Evolutionary conservation across 768 basidiomycete genomes (phyloP).

Genomic region (Boletus patriciae): DNA sequence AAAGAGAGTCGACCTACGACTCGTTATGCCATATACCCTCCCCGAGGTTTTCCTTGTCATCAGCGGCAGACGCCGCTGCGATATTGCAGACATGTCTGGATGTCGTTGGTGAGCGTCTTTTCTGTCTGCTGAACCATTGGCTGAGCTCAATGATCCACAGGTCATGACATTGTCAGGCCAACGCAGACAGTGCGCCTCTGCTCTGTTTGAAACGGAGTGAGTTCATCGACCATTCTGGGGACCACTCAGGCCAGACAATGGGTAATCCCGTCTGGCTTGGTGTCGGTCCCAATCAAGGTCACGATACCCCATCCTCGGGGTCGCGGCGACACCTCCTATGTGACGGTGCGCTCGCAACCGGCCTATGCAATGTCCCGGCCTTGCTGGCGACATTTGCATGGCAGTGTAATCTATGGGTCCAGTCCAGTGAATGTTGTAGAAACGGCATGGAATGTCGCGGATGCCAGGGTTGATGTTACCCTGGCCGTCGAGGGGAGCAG

Average conservation of each 20-base stretch:
- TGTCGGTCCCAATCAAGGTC: not conserved
- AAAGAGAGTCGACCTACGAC: not conserved
- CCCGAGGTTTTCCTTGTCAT: constrained; percentile 8
- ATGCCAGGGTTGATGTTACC: not conserved
- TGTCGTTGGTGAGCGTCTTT: constrained; percentile 28
- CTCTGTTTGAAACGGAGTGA: constrained; percentile 62
- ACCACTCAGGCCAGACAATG: constrained; percentile 21
- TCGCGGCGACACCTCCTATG: not conserved
- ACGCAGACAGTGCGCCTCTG: constrained; percentile 76
- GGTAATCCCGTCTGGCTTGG: not conserved
- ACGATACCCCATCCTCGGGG: not conserved
- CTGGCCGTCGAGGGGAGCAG: not conserved
- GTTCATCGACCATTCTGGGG: constrained; percentile 46
- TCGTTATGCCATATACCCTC: not conserved
- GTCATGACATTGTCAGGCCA: constrained; percentile 85
- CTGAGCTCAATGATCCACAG: constrained; percentile 33
- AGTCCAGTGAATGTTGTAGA: not conserved
- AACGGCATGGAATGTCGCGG: not conserved
- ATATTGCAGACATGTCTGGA: constrained; percentile 29
- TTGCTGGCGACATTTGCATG: not conserved
- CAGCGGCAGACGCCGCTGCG: constrained; percentile 5
- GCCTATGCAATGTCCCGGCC: not conserved
- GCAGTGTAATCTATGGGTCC: not conserved
- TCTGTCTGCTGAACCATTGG: not conserved
- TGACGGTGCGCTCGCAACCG: not conserved